phyloP scores from a whole-genome alignment of 805 yeast species.

The Wickerhamomyces silvicola region DNA sequence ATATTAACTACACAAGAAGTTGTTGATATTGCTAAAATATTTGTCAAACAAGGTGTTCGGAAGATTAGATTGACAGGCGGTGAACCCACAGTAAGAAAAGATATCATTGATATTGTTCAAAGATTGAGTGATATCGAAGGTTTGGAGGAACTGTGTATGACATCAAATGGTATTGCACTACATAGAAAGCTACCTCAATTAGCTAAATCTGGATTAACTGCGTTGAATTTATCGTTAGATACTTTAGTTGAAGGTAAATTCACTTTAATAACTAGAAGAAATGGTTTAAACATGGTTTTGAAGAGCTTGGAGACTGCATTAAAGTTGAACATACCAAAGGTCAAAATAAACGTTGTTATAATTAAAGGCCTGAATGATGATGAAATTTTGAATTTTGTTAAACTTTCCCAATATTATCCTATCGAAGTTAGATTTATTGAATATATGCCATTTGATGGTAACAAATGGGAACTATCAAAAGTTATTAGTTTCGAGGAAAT shows the following conservation, averaged over 20 bases:
- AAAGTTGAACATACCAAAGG: slow-evolving; percentile 36
- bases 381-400: slow-evolving; percentile 42
- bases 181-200: slow-evolving; percentile 41
- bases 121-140: slow-evolving; percentile 34
- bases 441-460: slow-evolving; percentile 55
- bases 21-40: slow-evolving; percentile 33
- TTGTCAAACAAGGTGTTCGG: slow-evolving; percentile 42
- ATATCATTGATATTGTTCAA: slow-evolving; percentile 37
- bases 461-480: slow-evolving; percentile 41
- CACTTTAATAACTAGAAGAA: slow-evolving; percentile 40
- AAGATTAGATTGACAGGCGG: slow-evolving; percentile 51
- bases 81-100: slow-evolving; percentile 49
- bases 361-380: slow-evolving; percentile 46
- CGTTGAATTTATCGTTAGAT: slow-evolving; percentile 42
- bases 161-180: slow-evolving; percentile 46
- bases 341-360: slow-evolving; percentile 45
- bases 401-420: slow-evolving; percentile 30
- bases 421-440: slow-evolving; percentile 49
- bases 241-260: slow-evolving; percentile 47
- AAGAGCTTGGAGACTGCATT: slow-evolving; percentile 38
- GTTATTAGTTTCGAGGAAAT: slow-evolving; percentile 42
- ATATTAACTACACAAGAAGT: slow-evolving; percentile 40
- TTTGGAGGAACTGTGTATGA: slow-evolving; percentile 41
- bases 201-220: slow-evolving; percentile 36
- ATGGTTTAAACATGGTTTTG: slow-evolving; percentile 40